Base-by-base conservation (phyloP, 805 yeast genomes). In the Schwanniomyces pseudopolymorphus region DNA sequence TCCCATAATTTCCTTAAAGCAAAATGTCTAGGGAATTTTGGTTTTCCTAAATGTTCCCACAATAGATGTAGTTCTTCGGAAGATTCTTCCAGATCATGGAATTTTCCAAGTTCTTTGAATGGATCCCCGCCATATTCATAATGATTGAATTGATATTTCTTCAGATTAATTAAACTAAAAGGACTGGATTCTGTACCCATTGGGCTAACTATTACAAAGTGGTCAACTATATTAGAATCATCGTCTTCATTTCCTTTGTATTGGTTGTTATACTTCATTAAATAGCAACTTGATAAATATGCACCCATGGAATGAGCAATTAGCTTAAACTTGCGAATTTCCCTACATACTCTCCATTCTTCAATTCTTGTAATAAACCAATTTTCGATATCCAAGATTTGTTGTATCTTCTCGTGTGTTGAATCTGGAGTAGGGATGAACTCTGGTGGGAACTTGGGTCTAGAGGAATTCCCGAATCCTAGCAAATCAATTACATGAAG, bases 291-390 rank as follows among this genome's bases (percentile, higher is more conserved):
- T 11, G 68, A 53, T 21, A 72, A 52, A 44, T 72, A 72, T 3
- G 71, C 76, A 3, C 77, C 77, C 77, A 72, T 71, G 3, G 74
- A 69, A 51, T 72, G 77, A 35, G 60, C 70, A 31, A 71, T 60
- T 10, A 72, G 47, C 39, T 64, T 63, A 50, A 72, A 72, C 1
- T 46, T 48, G 1, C 42, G 45, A 10, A 71, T 44, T 0, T 56
- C 39, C 20, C 67, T 48, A 31, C 45, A 45, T 2, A 43, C 22
- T 16, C 77, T 57, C 76, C 76, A 72, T 28, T 44, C 48, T 47
- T 72, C 76, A 19, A 72, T 51, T 45, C 59, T 60, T 40, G 69
- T 74, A 13, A 72, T 69, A 44, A 72, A 71, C 77, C 77, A 72
- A 47, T 59, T 61, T 47, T 72, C 77, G 11, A 66, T 57, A 4